These are phyloP conservation scores for Metschnikowia corniflorae DNA, from an alignment of 805 yeast genomes.

Conservation along the genomic window DNA sequence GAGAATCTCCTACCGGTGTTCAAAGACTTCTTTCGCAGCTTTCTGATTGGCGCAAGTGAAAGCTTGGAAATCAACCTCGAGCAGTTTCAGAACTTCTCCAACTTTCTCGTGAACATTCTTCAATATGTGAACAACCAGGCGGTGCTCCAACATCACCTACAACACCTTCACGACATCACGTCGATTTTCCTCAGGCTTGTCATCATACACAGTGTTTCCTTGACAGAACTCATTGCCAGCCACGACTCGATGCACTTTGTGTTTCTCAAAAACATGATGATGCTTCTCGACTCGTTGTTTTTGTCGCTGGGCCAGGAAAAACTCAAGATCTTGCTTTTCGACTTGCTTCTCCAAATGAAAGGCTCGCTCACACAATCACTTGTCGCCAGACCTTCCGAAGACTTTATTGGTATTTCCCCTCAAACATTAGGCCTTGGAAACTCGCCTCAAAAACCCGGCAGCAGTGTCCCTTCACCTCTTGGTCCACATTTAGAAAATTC, in stretches of 20 bases:
- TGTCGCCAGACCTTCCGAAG: slow-evolving; percentile 8
- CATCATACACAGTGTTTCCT: slow-evolving; percentile 52
- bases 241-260: slow-evolving; percentile 41
- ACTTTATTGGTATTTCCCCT: slow-evolving; percentile 5
- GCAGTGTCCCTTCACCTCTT: slow-evolving; percentile 4
- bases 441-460: too few species aligned
- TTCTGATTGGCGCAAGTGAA: slow-evolving; percentile 35
- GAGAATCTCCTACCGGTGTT: slow-evolving; percentile 35
- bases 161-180: slow-evolving; percentile 29
- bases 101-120: slow-evolving; percentile 23
- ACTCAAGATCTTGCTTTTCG: slow-evolving; percentile 55
- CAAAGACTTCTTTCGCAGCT: slow-evolving; percentile 45
- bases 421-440: background rate
- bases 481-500: slow-evolving; percentile 1
- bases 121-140: slow-evolving; percentile 13
- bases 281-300: slow-evolving; percentile 42
- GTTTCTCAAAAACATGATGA: slow-evolving; percentile 46
- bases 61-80: slow-evolving; percentile 19
- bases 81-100: slow-evolving; percentile 23
- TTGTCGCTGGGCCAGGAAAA: slow-evolving; percentile 40
- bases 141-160: slow-evolving; percentile 4
- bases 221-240: slow-evolving; percentile 42
- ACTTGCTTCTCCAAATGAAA: slow-evolving; percentile 54
- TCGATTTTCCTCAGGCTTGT: slow-evolving; percentile 51
- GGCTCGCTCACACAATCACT: slow-evolving; percentile 25